phyloP scores from a whole-genome alignment of 352 stramenopile species.

The Globisporangium paddicum region DNA sequence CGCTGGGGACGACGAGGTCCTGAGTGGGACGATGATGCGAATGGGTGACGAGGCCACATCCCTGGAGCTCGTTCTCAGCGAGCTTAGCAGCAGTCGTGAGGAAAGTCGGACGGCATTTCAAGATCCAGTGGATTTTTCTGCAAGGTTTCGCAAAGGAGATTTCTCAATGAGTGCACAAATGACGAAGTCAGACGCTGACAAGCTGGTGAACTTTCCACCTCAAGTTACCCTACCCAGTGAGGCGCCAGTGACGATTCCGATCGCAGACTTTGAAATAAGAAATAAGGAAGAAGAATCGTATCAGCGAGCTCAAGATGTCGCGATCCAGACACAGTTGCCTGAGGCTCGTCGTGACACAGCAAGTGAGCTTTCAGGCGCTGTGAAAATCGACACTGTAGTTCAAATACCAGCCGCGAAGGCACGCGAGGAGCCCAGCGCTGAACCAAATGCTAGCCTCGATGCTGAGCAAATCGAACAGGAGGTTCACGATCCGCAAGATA shows the following conservation, averaged over 20 bases:
- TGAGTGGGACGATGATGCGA: constrained; percentile 1
- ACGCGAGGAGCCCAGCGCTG: neutral
- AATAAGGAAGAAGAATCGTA: neutral
- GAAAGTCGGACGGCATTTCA: neutral
- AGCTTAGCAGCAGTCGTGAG: neutral
- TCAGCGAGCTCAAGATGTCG: neutral
- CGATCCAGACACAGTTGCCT: neutral
- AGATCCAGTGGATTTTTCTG: neutral
- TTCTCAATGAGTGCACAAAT: too few species aligned
- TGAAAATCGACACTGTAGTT: neutral
- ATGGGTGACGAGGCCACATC: neutral
- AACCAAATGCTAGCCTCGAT: neutral
- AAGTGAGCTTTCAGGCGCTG: neutral
- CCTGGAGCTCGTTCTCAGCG: neutral
- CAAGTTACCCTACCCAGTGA: neutral
- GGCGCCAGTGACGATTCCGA: neutral
- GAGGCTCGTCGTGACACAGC: neutral
- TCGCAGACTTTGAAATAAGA: neutral
- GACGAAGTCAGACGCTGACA: neutral
- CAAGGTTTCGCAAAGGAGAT: neutral
- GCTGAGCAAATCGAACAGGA: neutral
- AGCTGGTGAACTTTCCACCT: neutral
- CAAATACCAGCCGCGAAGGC: neutral
- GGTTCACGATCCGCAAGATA: neutral
- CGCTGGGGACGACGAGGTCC: neutral